Percentiles rank a stretch among this genome's conserved stretches.
These are phyloP conservation scores for Mycogone perniciosa DNA, from an alignment of 2,329 filamentous ascomycete species.

Conservation along the genomic window DNA sequence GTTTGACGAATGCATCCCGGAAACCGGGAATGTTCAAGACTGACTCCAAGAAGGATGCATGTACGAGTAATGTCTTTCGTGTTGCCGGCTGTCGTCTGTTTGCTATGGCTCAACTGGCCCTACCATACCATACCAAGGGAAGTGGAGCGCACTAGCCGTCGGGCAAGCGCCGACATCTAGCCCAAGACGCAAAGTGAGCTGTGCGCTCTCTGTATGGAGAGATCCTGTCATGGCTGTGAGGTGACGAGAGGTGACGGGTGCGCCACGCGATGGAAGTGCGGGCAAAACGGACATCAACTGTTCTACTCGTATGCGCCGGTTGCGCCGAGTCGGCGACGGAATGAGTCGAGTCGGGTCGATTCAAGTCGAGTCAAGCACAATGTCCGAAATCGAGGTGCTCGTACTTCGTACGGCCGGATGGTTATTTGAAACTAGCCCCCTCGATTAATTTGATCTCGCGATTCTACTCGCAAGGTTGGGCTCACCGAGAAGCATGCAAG, in stretches of 20 bases:
- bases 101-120: neutral
- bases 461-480: too few relatives aligned
- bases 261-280: neutral
- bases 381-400: too few relatives aligned
- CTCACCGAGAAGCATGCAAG: too few relatives aligned
- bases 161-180: constrained; percentile 7
- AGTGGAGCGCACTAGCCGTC: constrained; percentile 4
- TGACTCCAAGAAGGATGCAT: too few relatives aligned
- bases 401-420: too few relatives aligned
- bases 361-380: too few relatives aligned
- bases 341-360: too few relatives aligned
- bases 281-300: neutral
- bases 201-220: neutral
- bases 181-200: constrained; percentile 1
- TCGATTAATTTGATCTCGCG: too few relatives aligned
- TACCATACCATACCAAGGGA: constrained; percentile 1
- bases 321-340: neutral
- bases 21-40: too few relatives aligned
- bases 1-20: neutral
- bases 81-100: too few relatives aligned
- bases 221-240: neutral
- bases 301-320: neutral
- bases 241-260: constrained; percentile 1
- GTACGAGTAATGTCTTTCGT: too few relatives aligned
- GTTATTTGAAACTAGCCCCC: too few relatives aligned